Conservation (phyloP, 2,329 filamentous ascomycete species). For the Akanthomyces dipterigenus region DNA sequence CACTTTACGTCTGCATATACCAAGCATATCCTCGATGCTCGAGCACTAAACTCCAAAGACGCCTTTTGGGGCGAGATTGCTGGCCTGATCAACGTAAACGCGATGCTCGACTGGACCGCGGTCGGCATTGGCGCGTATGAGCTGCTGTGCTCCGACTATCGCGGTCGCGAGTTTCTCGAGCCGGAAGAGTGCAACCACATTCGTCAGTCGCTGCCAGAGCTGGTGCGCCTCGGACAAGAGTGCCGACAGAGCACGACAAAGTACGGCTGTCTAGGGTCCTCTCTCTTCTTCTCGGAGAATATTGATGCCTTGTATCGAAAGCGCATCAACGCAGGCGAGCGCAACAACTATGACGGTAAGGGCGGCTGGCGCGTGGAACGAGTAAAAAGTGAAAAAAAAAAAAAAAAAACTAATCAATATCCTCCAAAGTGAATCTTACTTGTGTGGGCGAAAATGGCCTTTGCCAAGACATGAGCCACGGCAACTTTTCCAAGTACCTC, state of each 20-base stretch:
- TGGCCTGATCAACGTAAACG: constrained; percentile 12
- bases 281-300: constrained; percentile 30
- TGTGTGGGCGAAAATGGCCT: neutral
- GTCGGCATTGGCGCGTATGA: constrained; percentile 6
- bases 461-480: constrained; percentile 20
- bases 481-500: constrained; percentile 16
- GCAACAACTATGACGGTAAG: constrained; percentile 38
- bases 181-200: constrained; percentile 12
- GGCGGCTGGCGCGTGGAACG: no score
- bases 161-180: constrained; percentile 16
- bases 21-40: constrained; percentile 13
- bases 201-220: constrained; percentile 35
- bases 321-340: constrained; percentile 30
- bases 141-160: constrained; percentile 11
- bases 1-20: constrained; percentile 34
- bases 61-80: constrained; percentile 14
- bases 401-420: constrained; percentile 22
- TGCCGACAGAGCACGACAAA: neutral
- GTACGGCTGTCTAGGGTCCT: constrained; percentile 31
- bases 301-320: constrained; percentile 34
- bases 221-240: neutral
- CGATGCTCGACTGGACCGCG: constrained; percentile 12
- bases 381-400: no score
- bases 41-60: neutral
- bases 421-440: constrained; percentile 15